Percentiles rank a stretch among this genome's conserved stretches.
phyloP scores from a whole-genome alignment of 2,329 filamentous ascomycete species.

The Clonostachys solani region DNA sequence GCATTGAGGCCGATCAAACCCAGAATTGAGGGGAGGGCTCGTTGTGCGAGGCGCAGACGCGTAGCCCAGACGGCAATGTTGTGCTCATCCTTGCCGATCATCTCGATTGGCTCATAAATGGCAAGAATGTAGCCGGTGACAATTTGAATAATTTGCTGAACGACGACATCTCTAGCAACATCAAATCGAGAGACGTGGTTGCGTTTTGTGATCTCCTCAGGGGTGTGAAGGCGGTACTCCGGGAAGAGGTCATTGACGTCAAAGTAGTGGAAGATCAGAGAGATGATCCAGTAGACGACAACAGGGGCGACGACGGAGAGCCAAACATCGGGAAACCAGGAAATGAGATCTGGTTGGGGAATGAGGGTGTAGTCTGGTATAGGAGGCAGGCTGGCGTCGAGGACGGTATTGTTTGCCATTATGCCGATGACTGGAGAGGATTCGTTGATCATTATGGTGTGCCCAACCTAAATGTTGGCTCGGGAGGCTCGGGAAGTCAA shows the following conservation, averaged over 20 bases:
- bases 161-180: conserved; percentile 82
- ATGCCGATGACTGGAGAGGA: conserved; percentile 27
- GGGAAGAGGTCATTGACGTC: conserved; percentile 84
- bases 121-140: conserved; percentile 63
- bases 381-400: conserved; percentile 65
- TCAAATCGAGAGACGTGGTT: conserved; percentile 84
- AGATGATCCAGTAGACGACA: conserved; percentile 83
- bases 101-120: conserved; percentile 68
- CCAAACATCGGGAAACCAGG: conserved; percentile 78
- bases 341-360: conserved; percentile 66
- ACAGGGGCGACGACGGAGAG: conserved; percentile 74
- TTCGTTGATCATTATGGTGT: conserved; percentile 32
- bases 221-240: conserved; percentile 91
- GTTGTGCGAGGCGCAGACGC: conserved; percentile 73
- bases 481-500: too few species aligned
- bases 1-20: conserved; percentile 74
- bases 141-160: conserved; percentile 90
- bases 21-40: conserved; percentile 69
- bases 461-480: neutral
- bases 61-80: conserved; percentile 89
- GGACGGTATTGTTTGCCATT: conserved; percentile 46
- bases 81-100: conserved; percentile 74
- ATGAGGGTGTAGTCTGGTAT: conserved; percentile 76
- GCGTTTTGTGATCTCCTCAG: conserved; percentile 80
- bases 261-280: conserved; percentile 80